phyloP scores from a whole-genome alignment of 2,329 filamentous ascomycete species.

The Leptographium lundbergii region DNA sequence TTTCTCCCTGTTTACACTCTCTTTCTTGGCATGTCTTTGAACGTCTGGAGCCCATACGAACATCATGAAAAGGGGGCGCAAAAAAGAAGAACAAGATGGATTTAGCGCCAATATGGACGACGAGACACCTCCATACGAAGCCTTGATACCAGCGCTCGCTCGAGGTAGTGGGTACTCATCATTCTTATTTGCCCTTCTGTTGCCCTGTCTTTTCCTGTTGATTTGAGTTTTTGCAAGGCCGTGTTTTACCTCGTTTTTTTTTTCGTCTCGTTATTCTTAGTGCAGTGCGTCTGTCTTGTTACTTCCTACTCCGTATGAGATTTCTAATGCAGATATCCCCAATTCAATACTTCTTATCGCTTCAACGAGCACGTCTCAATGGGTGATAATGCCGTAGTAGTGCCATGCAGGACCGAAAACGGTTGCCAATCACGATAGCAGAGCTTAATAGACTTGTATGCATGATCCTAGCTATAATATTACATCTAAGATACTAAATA shows the following conservation, averaged over 20 bases:
- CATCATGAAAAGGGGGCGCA: not conserved
- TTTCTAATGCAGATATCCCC: constrained; percentile 51
- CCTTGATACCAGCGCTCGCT: not conserved
- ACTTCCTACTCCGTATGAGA: constrained; percentile 39
- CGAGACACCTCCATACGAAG: not conserved
- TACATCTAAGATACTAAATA: not conserved
- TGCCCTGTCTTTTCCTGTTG: not conserved
- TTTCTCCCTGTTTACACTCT: not conserved
- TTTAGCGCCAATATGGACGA: not conserved
- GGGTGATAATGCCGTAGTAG: not conserved
- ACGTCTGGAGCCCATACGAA: not conserved
- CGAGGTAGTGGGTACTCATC: not conserved
- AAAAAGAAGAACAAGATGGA: not conserved
- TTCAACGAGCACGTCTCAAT: not conserved
- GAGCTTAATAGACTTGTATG: not conserved
- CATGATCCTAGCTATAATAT: not conserved
- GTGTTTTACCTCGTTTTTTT: not conserved
- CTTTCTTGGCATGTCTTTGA: not conserved
- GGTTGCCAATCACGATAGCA: not conserved
- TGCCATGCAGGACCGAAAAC: not conserved
- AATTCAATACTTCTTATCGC: constrained; percentile 10
- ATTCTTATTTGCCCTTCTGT: not conserved
- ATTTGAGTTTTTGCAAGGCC: not conserved
- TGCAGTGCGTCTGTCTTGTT: constrained; percentile 11
- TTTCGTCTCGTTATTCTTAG: constrained; percentile 5